phyloP scores from a whole-genome alignment of 1,284 basidiomycete species.

The Cryptococcus hybrid region DNA sequence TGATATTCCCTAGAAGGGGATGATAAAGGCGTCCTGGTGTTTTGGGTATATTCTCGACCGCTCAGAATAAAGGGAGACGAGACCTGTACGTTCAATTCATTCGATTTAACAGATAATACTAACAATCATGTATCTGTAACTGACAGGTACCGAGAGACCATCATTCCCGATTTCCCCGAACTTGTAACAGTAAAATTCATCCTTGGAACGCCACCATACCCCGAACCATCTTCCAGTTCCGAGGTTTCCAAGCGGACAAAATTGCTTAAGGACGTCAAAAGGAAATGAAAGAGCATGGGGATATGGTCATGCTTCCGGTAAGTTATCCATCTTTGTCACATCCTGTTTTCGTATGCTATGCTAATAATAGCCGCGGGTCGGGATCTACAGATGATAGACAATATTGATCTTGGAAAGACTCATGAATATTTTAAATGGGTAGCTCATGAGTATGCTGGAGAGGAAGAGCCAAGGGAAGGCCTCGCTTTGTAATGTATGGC shows the following conservation, averaged over 20 bases:
- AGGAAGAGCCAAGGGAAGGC: slow-evolving; percentile 45
- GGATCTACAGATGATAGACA: slow-evolving; percentile 41
- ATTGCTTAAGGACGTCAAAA: slow-evolving; percentile 18
- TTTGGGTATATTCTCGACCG: slow-evolving; percentile 49
- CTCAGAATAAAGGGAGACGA: slow-evolving; percentile 31
- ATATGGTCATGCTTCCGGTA: slow-evolving; percentile 49
- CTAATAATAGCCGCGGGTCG: background rate
- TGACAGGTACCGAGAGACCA: slow-evolving; percentile 37
- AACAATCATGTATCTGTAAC: background rate
- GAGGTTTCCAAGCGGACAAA: slow-evolving; percentile 17
- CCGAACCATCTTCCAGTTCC: slow-evolving; percentile 23
- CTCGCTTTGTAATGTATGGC: slow-evolving; percentile 45
- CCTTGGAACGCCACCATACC: slow-evolving; percentile 40
- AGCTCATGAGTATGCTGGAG: slow-evolving; percentile 40
- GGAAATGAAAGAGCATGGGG: slow-evolving; percentile 42
- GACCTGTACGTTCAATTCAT: slow-evolving; percentile 37
- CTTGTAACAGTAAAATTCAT: slow-evolving; percentile 50
- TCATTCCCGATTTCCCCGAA: slow-evolving; percentile 45
- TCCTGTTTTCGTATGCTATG: too few relatives aligned
- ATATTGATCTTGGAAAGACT: slow-evolving; percentile 51
- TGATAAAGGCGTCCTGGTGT: slow-evolving; percentile 39
- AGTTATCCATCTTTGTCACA: slow-evolving; percentile 7
- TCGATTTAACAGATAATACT: background rate
- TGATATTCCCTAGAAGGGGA: slow-evolving; percentile 36
- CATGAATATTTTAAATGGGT: slow-evolving; percentile 51